Percentiles rank a stretch among this genome's conserved stretches.
Conservation (phyloP, 1,284 basidiomycete genomes). For the Cutaneotrichosporon dermatis region DNA sequence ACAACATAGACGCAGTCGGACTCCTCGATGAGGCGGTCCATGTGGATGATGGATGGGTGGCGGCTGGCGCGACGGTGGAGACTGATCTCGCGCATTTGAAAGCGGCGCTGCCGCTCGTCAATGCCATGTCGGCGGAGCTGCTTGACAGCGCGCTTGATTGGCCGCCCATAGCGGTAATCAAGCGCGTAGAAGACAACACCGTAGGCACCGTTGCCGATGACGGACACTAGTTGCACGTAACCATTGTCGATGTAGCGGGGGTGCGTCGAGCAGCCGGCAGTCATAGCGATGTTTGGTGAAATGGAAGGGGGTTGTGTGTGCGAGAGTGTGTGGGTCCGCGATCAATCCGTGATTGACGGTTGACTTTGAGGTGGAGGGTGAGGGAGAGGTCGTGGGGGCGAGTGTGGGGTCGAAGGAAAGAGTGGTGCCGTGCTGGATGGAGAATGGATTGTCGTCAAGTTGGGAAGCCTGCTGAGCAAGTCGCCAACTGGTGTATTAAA, state of each 20-base stretch:
- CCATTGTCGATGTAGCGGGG: constrained; percentile 63
- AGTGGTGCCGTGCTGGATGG: too few species aligned
- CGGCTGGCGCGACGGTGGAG: constrained; percentile 60
- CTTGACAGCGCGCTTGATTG: constrained; percentile 75
- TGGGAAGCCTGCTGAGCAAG: background rate
- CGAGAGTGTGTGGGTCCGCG: background rate
- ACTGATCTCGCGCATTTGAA: constrained; percentile 70
- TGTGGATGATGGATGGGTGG: constrained; percentile 76
- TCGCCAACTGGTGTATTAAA: background rate
- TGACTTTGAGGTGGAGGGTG: background rate
- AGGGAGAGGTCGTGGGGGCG: background rate
- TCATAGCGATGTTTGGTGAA: constrained; percentile 8
- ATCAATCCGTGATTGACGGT: background rate
- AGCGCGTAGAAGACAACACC: constrained; percentile 90
- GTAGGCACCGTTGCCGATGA: constrained; percentile 91
- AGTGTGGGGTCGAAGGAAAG: too few species aligned
- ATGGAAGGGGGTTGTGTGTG: background rate
- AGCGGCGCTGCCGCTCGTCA: constrained; percentile 67
- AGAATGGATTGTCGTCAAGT: background rate
- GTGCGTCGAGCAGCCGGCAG: constrained; percentile 19
- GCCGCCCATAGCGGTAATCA: constrained; percentile 56
- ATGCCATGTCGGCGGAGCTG: constrained; percentile 61
- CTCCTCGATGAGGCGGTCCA: constrained; percentile 79
- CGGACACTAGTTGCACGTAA: constrained; percentile 75
- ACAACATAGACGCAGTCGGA: constrained; percentile 58